These are phyloP conservation scores for Adansonia madagascariensis DNA, from an alignment of 441 rosid genomes.

Conservation along the genomic window DNA sequence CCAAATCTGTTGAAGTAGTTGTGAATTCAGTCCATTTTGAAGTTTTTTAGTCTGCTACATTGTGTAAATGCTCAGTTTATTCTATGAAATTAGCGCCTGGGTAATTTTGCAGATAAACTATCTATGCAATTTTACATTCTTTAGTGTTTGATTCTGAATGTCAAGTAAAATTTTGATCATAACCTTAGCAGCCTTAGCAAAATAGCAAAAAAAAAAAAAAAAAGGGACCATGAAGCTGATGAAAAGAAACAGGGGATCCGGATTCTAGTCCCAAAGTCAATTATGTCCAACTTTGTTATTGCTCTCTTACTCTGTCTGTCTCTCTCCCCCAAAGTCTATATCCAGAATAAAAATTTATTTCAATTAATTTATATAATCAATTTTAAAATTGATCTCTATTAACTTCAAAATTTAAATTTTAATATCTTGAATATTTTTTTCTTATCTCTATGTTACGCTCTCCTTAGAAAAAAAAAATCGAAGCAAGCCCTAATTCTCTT, in stretches of 20 bases:
- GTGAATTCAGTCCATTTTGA: conserved; percentile 34
- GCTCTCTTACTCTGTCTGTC: not conserved
- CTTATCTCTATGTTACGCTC: no score
- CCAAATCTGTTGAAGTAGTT: conserved; percentile 37
- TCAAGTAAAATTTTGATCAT: no score
- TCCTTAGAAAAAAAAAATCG: no score
- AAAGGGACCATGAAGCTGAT: not conserved
- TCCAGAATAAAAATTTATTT: no score
- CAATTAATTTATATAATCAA: no score
- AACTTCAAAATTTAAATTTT: no score
- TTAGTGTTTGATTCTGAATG: not conserved
- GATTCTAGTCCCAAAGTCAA: not conserved
- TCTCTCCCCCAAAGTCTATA: not conserved
- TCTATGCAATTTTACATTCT: not conserved
- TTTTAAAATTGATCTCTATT: no score
- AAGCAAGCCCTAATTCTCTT: not conserved
- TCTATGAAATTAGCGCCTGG: not conserved
- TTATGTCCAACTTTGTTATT: not conserved
- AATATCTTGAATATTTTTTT: no score
- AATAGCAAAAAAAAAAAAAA: not conserved
- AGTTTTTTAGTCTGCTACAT: conserved; percentile 8
- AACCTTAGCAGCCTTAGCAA: not conserved
- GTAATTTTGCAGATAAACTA: not conserved
- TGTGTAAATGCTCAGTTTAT: not conserved
- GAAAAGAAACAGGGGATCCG: not conserved